phyloP scores from a whole-genome alignment of 176 grass and related monocot genomes.

The Phragmites australis region DNA sequence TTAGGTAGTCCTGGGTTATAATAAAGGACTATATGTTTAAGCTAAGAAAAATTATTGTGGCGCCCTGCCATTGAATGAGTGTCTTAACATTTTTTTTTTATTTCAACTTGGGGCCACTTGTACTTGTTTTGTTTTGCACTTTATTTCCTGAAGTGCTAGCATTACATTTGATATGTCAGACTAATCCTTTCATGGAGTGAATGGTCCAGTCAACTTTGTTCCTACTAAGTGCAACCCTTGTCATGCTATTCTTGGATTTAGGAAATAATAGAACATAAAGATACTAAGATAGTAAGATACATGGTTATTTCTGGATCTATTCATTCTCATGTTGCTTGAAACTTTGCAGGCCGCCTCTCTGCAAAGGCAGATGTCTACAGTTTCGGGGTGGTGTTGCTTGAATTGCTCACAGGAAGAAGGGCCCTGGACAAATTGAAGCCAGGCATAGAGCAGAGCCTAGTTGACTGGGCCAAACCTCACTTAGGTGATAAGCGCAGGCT shows the following conservation, averaged over 20 bases:
- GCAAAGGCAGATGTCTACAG: slow-evolving; percentile 95
- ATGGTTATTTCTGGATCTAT: background rate
- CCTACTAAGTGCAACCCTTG: background rate
- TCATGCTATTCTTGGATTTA: slow-evolving; percentile 3
- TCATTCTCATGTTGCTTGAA: slow-evolving; percentile 33
- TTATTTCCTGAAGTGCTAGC: background rate
- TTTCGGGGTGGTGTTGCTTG: slow-evolving; percentile 84
- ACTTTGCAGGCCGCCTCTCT: slow-evolving; percentile 67
- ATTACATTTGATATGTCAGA: background rate
- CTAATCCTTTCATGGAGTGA: slow-evolving; percentile 3
- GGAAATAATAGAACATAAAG: background rate
- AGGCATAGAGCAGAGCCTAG: slow-evolving; percentile 69
- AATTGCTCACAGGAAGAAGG: slow-evolving; percentile 65
- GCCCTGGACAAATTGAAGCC: slow-evolving; percentile 71
- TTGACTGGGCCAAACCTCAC: slow-evolving; percentile 74
- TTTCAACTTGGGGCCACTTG: background rate
- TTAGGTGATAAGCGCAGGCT: slow-evolving; percentile 68
- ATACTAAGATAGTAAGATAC: background rate
- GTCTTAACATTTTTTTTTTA: background rate
- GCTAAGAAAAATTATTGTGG: background rate
- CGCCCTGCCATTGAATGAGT: background rate
- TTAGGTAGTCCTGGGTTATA: background rate
- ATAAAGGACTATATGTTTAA: background rate
- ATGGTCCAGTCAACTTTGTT: slow-evolving; percentile 8
- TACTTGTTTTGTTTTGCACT: background rate